Base-by-base conservation (phyloP, 495 filamentous ascomycete genomes). In the Aeminium ludgeri region DNA sequence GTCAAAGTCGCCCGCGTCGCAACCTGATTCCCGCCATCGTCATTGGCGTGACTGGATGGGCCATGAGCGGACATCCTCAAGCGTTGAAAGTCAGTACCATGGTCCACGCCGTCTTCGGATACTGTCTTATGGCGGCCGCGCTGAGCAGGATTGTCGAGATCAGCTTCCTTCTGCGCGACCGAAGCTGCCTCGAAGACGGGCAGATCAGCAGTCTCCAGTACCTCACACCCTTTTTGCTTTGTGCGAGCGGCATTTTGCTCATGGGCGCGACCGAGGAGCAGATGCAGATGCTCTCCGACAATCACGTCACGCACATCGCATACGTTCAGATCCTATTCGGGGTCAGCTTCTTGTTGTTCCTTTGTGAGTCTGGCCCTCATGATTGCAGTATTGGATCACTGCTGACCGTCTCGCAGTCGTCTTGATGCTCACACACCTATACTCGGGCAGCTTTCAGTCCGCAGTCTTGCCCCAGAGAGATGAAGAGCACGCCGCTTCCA, bases 261-360 rank as follows among this genome's bases (percentile, higher is more conserved):
- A 91, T 95, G 85, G 79, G 82, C 37, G 89, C 91, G 18, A 95
- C 82, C 2, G 89, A 97, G 58, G 87, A 96, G 57, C 87, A 97
- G 56, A 87, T 96, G 80, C 52, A 67, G 28, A 61, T 95, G 1
- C 62, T 96, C 10, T 62, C 69, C 34, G 64, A 69, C 34, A 76
- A 76, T 2, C 69, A 76, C 39, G 76, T 96, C 54, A 82, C 81
- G 30, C 81, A 91, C 56, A 83, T 96, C 33, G 77, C 85, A 8
- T 96, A 96, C 57, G 66, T 95, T 32, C 68, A 96, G 35, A 81
- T 95, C 38, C 63, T 95, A 3, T 97, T 79, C 67, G 87, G 81
- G 55, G 65, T 95, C 34, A 74, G 86, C 11, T 93, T 92, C 61
- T 58, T 97, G 19, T 58, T 94, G 20, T 97, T 89, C 65, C 75